phyloP scores from a whole-genome alignment of 2,329 filamentous ascomycete species.

The Paradendryphiella salina region DNA sequence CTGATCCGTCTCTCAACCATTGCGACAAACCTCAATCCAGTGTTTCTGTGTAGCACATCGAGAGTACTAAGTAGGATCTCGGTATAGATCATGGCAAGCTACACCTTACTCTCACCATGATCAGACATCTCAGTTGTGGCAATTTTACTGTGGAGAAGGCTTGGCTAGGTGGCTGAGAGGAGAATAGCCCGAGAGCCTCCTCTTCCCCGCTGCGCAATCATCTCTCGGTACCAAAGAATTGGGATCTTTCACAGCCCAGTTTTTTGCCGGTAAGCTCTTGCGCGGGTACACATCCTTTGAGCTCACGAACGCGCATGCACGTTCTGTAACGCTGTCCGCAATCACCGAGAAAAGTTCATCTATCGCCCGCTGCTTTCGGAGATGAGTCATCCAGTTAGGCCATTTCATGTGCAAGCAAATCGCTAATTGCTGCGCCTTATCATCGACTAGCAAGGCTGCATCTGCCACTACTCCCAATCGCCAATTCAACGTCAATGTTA shows the following conservation, averaged over 20 bases:
- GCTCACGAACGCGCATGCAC: not conserved
- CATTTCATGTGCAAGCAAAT: not conserved
- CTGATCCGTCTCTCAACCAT: not conserved
- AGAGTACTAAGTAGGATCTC: not conserved
- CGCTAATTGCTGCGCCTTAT: not conserved
- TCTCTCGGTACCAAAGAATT: constrained; percentile 6
- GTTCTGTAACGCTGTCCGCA: not conserved
- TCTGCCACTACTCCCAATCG: constrained; percentile 2
- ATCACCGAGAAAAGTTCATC: not conserved
- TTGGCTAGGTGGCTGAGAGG: not conserved
- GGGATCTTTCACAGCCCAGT: not conserved
- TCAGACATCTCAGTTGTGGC: not conserved
- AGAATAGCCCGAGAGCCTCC: constrained; percentile 2
- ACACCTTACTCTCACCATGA: not conserved
- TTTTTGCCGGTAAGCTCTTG: not conserved
- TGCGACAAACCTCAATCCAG: not conserved
- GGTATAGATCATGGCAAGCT: not conserved
- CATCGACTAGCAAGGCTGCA: not conserved
- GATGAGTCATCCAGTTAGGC: not conserved
- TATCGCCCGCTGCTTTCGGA: not conserved
- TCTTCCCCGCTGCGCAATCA: constrained; percentile 8
- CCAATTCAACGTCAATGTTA: not conserved
- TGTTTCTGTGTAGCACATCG: not conserved
- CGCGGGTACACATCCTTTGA: not conserved
- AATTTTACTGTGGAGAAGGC: not conserved